Evolutionary conservation across 768 basidiomycete species (phyloP).

Genomic region (Hemileccinum impolitum): DNA sequence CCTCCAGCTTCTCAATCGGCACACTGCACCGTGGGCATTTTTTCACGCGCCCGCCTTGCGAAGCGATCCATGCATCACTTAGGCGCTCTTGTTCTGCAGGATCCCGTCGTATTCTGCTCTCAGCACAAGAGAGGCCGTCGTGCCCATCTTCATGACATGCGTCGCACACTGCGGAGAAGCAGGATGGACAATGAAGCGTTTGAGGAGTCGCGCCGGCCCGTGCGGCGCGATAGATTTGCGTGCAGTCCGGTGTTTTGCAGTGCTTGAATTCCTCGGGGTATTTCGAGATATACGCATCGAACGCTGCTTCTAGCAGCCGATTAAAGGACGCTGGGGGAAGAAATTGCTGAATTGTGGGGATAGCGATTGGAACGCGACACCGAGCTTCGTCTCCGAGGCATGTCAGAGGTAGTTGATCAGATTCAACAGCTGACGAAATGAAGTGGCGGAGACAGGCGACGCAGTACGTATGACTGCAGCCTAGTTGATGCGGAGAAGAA

Average conservation of each 20-base stretch:
- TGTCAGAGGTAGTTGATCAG: constrained; percentile 57
- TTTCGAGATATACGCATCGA: constrained; percentile 53
- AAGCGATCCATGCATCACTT: constrained; percentile 53
- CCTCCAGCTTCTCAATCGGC: constrained; percentile 64
- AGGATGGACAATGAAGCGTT: constrained; percentile 61
- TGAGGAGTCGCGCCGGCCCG: constrained; percentile 35
- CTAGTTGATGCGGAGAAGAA: constrained; percentile 44
- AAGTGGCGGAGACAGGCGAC: constrained; percentile 56
- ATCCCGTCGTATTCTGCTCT: constrained; percentile 33
- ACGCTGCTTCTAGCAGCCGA: constrained; percentile 52
- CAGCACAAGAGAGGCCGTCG: constrained; percentile 57
- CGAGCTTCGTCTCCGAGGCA: constrained; percentile 65
- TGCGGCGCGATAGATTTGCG: constrained; percentile 62
- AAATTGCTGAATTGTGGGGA: constrained; percentile 47
- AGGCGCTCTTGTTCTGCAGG: constrained; percentile 50
- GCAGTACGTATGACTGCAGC: constrained; percentile 70
- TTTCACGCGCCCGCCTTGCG: constrained; percentile 57
- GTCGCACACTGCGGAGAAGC: constrained; percentile 62
- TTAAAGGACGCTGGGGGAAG: constrained; percentile 53
- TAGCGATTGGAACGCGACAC: constrained; percentile 53
- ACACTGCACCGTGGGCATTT: constrained; percentile 68
- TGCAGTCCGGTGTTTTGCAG: constrained; percentile 78
- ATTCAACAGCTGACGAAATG: constrained; percentile 52
- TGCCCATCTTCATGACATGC: constrained; percentile 59
- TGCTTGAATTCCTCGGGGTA: constrained; percentile 60